Conservation (phyloP, 2,329 filamentous ascomycete genomes). For the Alternaria gansuensis region DNA sequence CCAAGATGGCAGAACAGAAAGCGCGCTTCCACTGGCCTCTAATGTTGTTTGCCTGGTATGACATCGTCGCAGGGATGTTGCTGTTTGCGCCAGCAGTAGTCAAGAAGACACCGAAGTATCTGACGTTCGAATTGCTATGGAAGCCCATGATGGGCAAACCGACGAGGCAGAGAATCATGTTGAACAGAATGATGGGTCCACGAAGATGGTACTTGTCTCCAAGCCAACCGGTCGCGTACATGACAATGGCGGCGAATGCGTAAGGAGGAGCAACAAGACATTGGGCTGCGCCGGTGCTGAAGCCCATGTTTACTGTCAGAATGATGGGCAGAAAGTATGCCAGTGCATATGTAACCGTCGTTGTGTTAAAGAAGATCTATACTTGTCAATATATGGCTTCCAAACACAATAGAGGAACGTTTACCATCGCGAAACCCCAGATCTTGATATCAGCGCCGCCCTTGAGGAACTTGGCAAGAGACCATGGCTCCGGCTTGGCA, state of each 20-base stretch:
- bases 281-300: slow-evolving; percentile 69
- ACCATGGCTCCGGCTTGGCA: slow-evolving; percentile 60
- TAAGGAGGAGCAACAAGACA: slow-evolving; percentile 69
- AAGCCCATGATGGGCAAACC: slow-evolving; percentile 79
- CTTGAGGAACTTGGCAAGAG: slow-evolving; percentile 58
- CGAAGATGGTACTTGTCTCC: slow-evolving; percentile 74
- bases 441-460: slow-evolving; percentile 62
- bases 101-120: slow-evolving; percentile 80
- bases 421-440: slow-evolving; percentile 61
- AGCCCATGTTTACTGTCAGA: slow-evolving; percentile 69
- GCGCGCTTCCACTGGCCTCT: slow-evolving; percentile 89
- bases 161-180: slow-evolving; percentile 69
- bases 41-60: slow-evolving; percentile 88
- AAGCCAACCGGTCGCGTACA: slow-evolving; percentile 66
- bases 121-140: slow-evolving; percentile 62
- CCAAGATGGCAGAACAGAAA: slow-evolving; percentile 77
- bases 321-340: slow-evolving; percentile 84
- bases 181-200: slow-evolving; percentile 51
- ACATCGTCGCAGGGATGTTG: slow-evolving; percentile 77
- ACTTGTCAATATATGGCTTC: slow-evolving; percentile 22
- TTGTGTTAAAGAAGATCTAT: slow-evolving; percentile 67
- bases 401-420: not conserved
- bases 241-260: slow-evolving; percentile 49
- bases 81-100: slow-evolving; percentile 79
- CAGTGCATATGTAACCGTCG: slow-evolving; percentile 77